Conservation (phyloP, 306 rosid species). For the Betula pendula region DNA sequence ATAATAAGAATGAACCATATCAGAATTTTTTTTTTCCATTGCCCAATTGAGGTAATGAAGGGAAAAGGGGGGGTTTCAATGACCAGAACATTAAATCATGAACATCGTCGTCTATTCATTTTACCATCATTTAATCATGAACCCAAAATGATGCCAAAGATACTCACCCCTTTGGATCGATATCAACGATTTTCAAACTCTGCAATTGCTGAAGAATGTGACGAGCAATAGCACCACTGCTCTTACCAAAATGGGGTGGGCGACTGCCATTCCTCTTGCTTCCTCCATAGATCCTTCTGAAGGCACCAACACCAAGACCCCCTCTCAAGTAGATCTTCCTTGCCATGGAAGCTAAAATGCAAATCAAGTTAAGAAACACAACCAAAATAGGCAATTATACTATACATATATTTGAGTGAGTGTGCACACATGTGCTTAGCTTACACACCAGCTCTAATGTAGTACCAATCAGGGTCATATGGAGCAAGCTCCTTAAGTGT, state of each 20-base stretch:
- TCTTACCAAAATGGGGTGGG: constrained; percentile 75
- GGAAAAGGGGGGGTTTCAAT: too few relatives aligned
- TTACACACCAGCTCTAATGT: constrained; percentile 57
- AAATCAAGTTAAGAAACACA: too few relatives aligned
- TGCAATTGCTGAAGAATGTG: constrained; percentile 69
- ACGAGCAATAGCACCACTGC: constrained; percentile 72
- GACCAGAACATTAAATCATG: too few relatives aligned
- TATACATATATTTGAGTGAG: too few relatives aligned
- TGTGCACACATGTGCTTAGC: too few relatives aligned
- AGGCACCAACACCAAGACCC: constrained; percentile 82
- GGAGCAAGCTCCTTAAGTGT: constrained; percentile 74
- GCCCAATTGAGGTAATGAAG: too few relatives aligned
- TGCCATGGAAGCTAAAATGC: constrained; percentile 64
- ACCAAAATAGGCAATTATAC: too few relatives aligned
- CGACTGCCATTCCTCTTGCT: constrained; percentile 79
- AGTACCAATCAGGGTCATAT: constrained; percentile 80
- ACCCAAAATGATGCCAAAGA: not conserved
- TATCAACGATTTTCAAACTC: constrained; percentile 49
- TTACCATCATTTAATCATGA: not conserved
- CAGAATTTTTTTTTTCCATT: not conserved
- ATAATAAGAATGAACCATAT: not conserved
- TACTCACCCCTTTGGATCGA: constrained; percentile 62
- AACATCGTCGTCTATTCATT: not conserved
- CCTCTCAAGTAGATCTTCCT: constrained; percentile 80
- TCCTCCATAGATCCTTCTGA: constrained; percentile 72